These are phyloP conservation scores for Tardiomyces digboiensis DNA, from an alignment of 1,139 yeast genomes.

Conservation along the genomic window DNA sequence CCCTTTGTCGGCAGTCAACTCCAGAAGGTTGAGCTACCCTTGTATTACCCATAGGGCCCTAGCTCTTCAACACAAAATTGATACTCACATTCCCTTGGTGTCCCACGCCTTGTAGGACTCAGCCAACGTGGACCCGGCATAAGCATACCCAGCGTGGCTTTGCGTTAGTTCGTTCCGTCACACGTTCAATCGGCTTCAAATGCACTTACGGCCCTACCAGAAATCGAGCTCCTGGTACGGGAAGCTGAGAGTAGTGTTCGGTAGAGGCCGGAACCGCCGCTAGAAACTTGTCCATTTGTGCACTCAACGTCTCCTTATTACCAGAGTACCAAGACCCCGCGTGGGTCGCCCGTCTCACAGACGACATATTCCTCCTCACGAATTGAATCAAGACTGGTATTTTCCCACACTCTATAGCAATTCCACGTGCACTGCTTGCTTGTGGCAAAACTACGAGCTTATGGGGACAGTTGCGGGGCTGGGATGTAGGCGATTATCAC, in stretches of 20 bases:
- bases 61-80: too few relatives aligned
- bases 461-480: too few relatives aligned
- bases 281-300: conserved; percentile 42
- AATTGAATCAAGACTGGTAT: too few relatives aligned
- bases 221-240: conserved; percentile 52
- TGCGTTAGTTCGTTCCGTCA: neutral
- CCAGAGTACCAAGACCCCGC: conserved; percentile 84
- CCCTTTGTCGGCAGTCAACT: too few relatives aligned
- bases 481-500: too few relatives aligned
- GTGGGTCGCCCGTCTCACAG: conserved; percentile 59
- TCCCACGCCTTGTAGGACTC: conserved; percentile 73
- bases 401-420: too few relatives aligned
- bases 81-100: conserved; percentile 31
- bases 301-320: conserved; percentile 32
- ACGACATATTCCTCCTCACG: neutral
- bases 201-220: conserved; percentile 34
- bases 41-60: too few relatives aligned
- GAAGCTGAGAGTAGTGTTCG: conserved; percentile 4
- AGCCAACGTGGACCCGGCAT: conserved; percentile 71
- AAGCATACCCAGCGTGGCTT: conserved; percentile 84
- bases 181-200: conserved; percentile 17
- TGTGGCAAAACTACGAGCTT: too few relatives aligned
- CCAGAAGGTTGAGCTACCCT: too few relatives aligned
- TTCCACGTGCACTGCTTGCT: too few relatives aligned
- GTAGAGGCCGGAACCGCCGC: conserved; percentile 12